Conservation (phyloP, 192 early-diverging fungal species). For the Funneliformis geosporum region DNA sequence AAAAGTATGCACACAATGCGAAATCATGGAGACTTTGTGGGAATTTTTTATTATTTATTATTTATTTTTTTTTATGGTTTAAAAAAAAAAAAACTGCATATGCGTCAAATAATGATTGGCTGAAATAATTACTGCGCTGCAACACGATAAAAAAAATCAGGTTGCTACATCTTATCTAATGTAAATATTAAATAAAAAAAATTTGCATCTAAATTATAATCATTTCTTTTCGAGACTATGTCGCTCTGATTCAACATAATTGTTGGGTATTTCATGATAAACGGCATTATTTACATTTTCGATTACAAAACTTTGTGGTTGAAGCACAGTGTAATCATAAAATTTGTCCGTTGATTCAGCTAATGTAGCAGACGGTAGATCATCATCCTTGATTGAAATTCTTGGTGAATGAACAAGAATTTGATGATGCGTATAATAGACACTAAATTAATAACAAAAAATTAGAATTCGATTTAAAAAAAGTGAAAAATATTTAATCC, state of each 20-base stretch:
- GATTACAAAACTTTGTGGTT: background rate
- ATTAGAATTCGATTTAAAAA: background rate
- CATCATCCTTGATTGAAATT: background rate
- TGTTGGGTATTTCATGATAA: background rate
- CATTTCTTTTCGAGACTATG: background rate
- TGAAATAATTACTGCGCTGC: too few relatives aligned
- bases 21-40: too few relatives aligned
- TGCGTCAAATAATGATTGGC: too few relatives aligned
- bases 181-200: too few relatives aligned
- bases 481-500: background rate
- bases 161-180: too few relatives aligned
- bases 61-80: too few relatives aligned
- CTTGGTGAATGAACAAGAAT: background rate
- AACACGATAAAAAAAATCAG: too few relatives aligned
- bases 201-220: too few relatives aligned
- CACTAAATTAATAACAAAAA: background rate
- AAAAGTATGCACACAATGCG: too few relatives aligned
- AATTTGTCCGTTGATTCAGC: background rate
- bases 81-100: too few relatives aligned
- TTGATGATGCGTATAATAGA: background rate
- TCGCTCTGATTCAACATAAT: background rate
- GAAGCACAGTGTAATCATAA: background rate
- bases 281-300: background rate
- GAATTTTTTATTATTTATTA: too few relatives aligned
- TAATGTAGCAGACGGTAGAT: background rate